Base-by-base conservation (phyloP, 306 rosid genomes). In the Cercis canadensis region DNA sequence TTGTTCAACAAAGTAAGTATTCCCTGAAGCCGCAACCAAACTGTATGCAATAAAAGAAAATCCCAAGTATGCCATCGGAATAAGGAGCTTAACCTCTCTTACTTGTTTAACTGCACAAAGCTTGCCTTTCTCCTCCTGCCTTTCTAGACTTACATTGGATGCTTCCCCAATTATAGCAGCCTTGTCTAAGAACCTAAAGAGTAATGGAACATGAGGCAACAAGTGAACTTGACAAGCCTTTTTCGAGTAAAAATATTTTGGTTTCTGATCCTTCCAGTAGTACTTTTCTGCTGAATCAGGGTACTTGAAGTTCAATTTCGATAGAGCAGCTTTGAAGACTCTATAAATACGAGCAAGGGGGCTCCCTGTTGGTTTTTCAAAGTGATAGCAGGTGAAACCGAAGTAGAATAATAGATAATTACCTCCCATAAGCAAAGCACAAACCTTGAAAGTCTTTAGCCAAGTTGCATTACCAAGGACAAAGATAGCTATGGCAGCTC, bases 1-100 rank as follows among this genome's bases (percentile, higher is more conserved):
- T 39, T 75, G 80, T 6, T 31, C 16, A 1, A 67, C 29, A 39
- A 66, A 75, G 45, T 21, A 68, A 31, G 80, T 59, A 31, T 6
- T 40, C 34, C 32, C 70, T 2, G 70, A 7, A 4, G 53, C 76
- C 19, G 0, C 8, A 0, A 41, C 9, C 31, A 61, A 18, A 53
- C 43, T 59, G 13, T 9, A 61, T 5, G 39, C 31, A 0, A 18
- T 47, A 9, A 58, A 14, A 18, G 11, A 14, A 13, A 9, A 4
- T 0, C 34, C 16, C 51, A 63, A 7, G 37, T 6, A 29, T 8
- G 50, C 3, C 34, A 72, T 0, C 7, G 18, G 13, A 19, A 11
- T 11, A 21, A 52, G 39, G 21, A 5, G 16, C 62, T 53, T 53
- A n/a, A 67, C 62, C 8, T 37, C 62, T 12, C 49, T 39, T 62